Evolutionary conservation across 345 rosid species (phyloP).

Genomic region (Diplotaxis tenuifolia): DNA sequence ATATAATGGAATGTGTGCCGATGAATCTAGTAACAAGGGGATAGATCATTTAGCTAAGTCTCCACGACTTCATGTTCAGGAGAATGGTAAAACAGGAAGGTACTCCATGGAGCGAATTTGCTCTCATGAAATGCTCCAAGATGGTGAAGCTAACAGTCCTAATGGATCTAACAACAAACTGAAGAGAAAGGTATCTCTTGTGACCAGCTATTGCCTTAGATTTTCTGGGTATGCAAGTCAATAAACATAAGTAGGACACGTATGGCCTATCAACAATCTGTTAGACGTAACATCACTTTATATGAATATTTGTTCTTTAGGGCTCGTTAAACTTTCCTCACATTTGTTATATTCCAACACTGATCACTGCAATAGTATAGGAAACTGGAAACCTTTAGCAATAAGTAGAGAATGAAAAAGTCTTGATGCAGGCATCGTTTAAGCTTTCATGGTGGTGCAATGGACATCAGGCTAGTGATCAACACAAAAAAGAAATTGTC

Average conservation of each 20-base stretch:
- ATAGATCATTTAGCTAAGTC: constrained; percentile 39
- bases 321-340: no score
- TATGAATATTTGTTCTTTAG: no score
- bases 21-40: constrained; percentile 36
- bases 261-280: no score
- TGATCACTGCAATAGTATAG: no score
- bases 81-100: constrained; percentile 41
- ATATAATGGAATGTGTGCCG: constrained; percentile 35
- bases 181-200: constrained; percentile 65
- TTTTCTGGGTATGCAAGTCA: background rate
- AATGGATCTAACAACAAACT: constrained; percentile 41
- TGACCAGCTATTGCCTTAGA: background rate
- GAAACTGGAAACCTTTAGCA: no score
- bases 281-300: no score
- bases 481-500: constrained; percentile 90
- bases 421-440: constrained; percentile 86
- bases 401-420: no score
- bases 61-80: constrained; percentile 33
- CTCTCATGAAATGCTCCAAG: constrained; percentile 79
- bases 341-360: no score
- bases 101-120: constrained; percentile 60
- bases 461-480: constrained; percentile 77
- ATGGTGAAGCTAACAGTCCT: constrained; percentile 45
- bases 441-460: constrained; percentile 95
- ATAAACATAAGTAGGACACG: background rate